Base-by-base conservation (phyloP, 805 yeast species). In the Saccharomycopsis amapae region DNA sequence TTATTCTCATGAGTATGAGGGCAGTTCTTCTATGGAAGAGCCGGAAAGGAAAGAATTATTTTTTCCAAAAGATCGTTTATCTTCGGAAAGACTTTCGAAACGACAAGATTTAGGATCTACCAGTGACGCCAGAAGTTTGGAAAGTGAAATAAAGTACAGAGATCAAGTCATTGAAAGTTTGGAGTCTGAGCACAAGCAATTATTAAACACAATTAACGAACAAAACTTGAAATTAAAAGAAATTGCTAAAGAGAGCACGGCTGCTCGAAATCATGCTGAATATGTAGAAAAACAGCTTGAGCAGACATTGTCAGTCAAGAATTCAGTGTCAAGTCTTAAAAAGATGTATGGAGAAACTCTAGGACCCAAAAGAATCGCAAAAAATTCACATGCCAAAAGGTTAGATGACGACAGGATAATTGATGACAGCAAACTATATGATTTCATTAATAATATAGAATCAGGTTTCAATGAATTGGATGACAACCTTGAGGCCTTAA, bases 131-230 rank as follows among this genome's bases (percentile, higher is more conserved):
- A 18, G 15, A n/a, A 31, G 9, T 18, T 18, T 44, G 4, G 43
- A 32, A 23, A 18, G 10, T 23, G 42, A 30, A 17, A 40, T 18
- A n/a, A 36, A 28, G 17, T 40, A 45, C 23, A 24, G 49, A 30
- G 49, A 45, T 30, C 33, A 34, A 17, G 9, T 45, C 5, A 45
- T 45, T 35, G 32, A 34, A 23, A 17, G 13, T 10, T 30, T 45
- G n/a, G 45, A 45, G 24, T n/a, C 7, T 4, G 40, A 45, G n/a
- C 26, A 45, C 12, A 23, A 34, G 6, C 7, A 40, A 7, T 20
- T 45, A 15, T 23, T 40, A 34, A 23, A 36, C 13, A 34, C 23
- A 20, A 22, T 45, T 3, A 45, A 18, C 22, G 19, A 25, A 13
- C 44, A 45, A 35, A 40, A 31, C 31, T 13, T 25, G 18, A 22